Conservation (phyloP, 306 rosid genomes). For the Chamaecrista fasciculata region DNA sequence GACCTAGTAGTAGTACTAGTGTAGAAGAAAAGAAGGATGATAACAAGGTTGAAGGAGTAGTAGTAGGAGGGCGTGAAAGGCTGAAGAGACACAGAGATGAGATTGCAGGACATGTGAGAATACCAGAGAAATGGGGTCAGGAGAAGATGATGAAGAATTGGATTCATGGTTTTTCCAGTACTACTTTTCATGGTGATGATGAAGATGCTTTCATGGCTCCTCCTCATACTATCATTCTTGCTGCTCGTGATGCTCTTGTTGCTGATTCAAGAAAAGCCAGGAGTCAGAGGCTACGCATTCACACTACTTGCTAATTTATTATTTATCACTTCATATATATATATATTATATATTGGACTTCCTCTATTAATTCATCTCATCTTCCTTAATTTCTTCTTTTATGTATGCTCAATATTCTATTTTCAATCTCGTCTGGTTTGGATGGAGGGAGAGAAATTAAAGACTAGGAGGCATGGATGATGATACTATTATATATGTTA, state of each 20-base stretch:
- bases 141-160: conserved; percentile 52
- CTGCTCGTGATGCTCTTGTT: conserved; percentile 56
- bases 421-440: too few relatives aligned
- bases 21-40: not conserved
- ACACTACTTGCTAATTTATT: conserved; percentile 31
- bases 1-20: too few relatives aligned
- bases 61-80: conserved; percentile 35
- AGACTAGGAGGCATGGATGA: too few relatives aligned
- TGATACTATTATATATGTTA: too few relatives aligned
- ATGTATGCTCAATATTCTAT: too few relatives aligned
- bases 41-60: not conserved
- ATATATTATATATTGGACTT: too few relatives aligned
- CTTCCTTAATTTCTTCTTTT: too few relatives aligned
- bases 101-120: conserved; percentile 39
- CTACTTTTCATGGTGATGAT: too few relatives aligned
- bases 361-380: too few relatives aligned
- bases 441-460: too few relatives aligned
- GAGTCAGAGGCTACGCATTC: conserved; percentile 32
- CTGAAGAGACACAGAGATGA: conserved; percentile 50
- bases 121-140: conserved; percentile 51
- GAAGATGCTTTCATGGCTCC: conserved; percentile 35
- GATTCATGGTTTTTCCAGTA: conserved; percentile 40
- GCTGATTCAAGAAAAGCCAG: conserved; percentile 35
- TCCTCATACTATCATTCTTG: conserved; percentile 25
- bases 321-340: too few relatives aligned